Base-by-base conservation (phyloP, 2,329 filamentous ascomycete genomes). In the Whalleya microplaca region DNA sequence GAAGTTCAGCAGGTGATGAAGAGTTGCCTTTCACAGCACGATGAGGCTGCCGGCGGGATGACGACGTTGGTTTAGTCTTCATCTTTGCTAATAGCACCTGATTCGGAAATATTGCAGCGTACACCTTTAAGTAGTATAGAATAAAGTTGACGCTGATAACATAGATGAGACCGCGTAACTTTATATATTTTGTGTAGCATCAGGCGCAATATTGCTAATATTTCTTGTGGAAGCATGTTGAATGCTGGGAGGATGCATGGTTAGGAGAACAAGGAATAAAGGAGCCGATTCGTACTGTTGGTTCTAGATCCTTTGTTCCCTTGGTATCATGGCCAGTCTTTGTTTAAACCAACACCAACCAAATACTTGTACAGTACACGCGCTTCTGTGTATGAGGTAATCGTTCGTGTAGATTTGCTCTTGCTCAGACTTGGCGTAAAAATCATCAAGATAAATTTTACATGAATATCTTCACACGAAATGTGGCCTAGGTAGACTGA, bases 1-100 rank as follows among this genome's bases (percentile, higher is more conserved):
- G 7, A 19, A 21, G 9, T 21, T 21, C 21, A 7, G 2, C 19
- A 21, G 7, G 6, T 12, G 48, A 16, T 40, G 7, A 8, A 18
- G 1, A 14, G n/a, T 54, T 55, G 19, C 50, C 40, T 18, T 46
- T 47, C 23, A 23, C 56, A 40, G 53, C 32, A 2, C 51, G 45
- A 10, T 40, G 51, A n/a, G 56, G 51, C 40, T 56, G 56, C 5
- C 37, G 42, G 7, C 51, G 51, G 18, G 43, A 20, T 42, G 51
- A 3, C 8, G 45, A 3, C 12, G 10, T 12, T 45, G 53, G 32
- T 37, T 37, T 37, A 14, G 9, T 61, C 14, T 40, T 51, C 32
- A 41, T 49, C 19, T 16, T 27, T n/a, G 9, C 27, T 20, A n/a
- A 21, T 37, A 18, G 6, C n/a, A 12, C 7, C 3, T 23, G 14